phyloP scores from a whole-genome alignment of 2,329 filamentous ascomycete genomes.

The Stachybotrys chartarum region DNA sequence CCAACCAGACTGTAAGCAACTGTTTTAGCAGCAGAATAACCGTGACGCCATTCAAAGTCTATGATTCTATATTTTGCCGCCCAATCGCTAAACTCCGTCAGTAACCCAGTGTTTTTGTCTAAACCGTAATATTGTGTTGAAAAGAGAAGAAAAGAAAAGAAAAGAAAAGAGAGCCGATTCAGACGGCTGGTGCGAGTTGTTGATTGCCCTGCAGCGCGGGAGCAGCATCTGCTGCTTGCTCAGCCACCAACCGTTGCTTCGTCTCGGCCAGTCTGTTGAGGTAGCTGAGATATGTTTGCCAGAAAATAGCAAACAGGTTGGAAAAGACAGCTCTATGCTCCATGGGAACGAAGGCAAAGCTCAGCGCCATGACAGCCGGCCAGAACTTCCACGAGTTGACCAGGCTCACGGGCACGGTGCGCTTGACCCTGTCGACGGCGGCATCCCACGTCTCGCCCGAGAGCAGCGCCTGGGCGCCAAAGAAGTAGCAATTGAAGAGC shows the following conservation, averaged over 20 bases:
- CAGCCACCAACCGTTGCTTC: neutral
- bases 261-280: slow-evolving; percentile 66
- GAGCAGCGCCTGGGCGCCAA: slow-evolving; percentile 70
- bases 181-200: neutral
- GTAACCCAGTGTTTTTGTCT: neutral
- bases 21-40: neutral
- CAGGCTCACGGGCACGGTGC: slow-evolving; percentile 70
- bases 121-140: neutral
- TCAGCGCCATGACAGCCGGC: slow-evolving; percentile 81
- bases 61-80: too few relatives aligned
- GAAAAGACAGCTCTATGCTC: slow-evolving; percentile 77
- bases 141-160: too few relatives aligned
- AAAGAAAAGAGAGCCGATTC: too few relatives aligned
- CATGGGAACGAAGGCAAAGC: slow-evolving; percentile 73
- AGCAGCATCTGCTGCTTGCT: neutral
- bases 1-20: neutral
- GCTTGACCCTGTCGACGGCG: slow-evolving; percentile 61
- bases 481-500: slow-evolving; percentile 76
- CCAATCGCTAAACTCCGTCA: too few relatives aligned
- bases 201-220: neutral
- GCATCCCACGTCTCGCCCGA: slow-evolving; percentile 59
- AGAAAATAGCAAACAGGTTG: slow-evolving; percentile 73
- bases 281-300: slow-evolving; percentile 86
- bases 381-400: slow-evolving; percentile 80
- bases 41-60: too few relatives aligned